Base-by-base conservation (phyloP, 106 monocot genomes). In the Xerophyta viscosa region DNA sequence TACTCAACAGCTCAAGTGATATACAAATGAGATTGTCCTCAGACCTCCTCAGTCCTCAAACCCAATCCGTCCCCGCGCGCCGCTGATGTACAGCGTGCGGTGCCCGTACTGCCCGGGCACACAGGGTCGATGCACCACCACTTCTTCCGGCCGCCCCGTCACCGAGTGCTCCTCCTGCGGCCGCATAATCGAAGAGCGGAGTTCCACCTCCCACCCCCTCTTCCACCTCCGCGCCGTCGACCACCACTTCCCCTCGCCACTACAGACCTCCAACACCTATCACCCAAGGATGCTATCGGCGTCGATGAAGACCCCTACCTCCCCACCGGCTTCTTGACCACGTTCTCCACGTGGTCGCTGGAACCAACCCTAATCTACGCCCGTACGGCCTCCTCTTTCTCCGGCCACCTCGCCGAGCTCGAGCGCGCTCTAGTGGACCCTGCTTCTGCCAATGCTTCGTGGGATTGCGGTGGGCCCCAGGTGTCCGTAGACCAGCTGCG, bases 321-420 rank as follows among this genome's bases (percentile, higher is more conserved):
- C 46, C 82, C 90, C 13, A 74, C 98, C 10, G 98, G 89, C 31
- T 80, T 98, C 80, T 69, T 98, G 60, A 74, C 89, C 53, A 68
- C 86, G 33, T 92, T 92, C 79, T 92, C 86, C 60, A 79, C 91
- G 62, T 90, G 72, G 68, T 98, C 98, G 25, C 74, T 90, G 50
- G 82, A 86, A 49, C 78, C 63, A 43, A 27, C 68, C 11, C 91
- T 82, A 6, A 45, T 86, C 18, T 72, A 74, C 45, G 82, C 71
- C 10, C 76, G 82, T 48, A 71, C 90, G 24, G 44, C 82, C 48
- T 74, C 73, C 57, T 82, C 90, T 62, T 89, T 98, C 71, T 43
- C 82, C 37, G 90, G 90, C n/a, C 77, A 76, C 63, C 79, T 98
- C 20, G 81, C 98, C 24, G 90, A 98, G 76, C 85, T 98, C 70